Evolutionary conservation across 2,329 filamentous ascomycete species (phyloP).

Genomic region (Aureobasidium sp.): DNA sequence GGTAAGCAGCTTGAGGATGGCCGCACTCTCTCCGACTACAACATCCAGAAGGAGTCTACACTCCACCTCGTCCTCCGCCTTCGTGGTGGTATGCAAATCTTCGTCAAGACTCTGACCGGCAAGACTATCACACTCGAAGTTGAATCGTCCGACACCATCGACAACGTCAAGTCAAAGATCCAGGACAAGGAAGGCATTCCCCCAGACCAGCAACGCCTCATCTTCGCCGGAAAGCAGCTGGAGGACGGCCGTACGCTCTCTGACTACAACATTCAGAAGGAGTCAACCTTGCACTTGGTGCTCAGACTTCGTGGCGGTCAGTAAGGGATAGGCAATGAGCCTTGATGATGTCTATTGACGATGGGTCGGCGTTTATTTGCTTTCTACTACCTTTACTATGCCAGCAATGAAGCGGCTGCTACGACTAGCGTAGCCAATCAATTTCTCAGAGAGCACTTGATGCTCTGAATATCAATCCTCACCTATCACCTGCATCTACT

Average conservation of each 20-base stretch:
- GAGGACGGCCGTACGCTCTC: constrained; percentile 82
- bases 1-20: constrained; percentile 93
- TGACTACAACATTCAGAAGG: constrained; percentile 81
- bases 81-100: constrained; percentile 73
- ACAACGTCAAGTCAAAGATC: constrained; percentile 99
- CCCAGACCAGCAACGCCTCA: constrained; percentile 89
- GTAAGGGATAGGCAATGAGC: constrained; percentile 29
- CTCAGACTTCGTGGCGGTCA: constrained; percentile 52
- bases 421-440: constrained; percentile 8
- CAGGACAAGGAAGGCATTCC: constrained; percentile 98
- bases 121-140: constrained; percentile 99
- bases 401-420: constrained; percentile 3
- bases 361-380: constrained; percentile 16
- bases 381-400: background rate
- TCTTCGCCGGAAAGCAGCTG: constrained; percentile 91
- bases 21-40: constrained; percentile 87
- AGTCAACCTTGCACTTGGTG: constrained; percentile 59
- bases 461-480: background rate
- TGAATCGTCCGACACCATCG: constrained; percentile 95
- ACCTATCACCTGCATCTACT: background rate
- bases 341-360: constrained; percentile 11
- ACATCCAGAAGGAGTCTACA: constrained; percentile 85
- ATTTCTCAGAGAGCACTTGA: background rate
- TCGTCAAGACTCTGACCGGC: constrained; percentile 99
- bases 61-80: constrained; percentile 94